Percentiles rank a stretch among this genome's conserved stretches.
phyloP scores from a whole-genome alignment of 257 asterid genomes.

The Solanum bukasovii region DNA sequence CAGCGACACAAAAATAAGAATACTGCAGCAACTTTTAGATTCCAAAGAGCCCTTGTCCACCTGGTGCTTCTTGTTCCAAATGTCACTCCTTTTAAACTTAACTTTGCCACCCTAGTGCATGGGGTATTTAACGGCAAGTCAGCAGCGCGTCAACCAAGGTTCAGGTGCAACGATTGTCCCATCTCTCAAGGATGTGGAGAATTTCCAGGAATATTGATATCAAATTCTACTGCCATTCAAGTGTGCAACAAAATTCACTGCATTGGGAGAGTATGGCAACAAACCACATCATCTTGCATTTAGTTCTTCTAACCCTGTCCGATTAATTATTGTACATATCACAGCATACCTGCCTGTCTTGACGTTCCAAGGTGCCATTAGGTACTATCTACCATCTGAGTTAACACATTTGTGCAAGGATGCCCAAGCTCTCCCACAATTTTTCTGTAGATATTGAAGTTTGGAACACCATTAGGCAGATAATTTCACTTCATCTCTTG shows the following conservation, averaged over 20 bases:
- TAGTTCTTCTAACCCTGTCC: neutral
- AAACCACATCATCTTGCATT: neutral
- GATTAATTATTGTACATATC: neutral
- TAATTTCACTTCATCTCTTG: neutral
- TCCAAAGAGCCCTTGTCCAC: neutral
- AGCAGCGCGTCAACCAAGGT: neutral
- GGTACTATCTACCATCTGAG: neutral
- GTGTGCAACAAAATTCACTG: neutral
- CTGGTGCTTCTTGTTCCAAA: neutral
- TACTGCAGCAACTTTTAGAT: neutral
- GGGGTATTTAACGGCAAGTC: neutral
- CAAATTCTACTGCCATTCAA: neutral
- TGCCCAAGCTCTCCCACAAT: neutral
- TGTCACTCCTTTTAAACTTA: neutral
- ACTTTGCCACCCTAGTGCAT: neutral
- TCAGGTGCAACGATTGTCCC: neutral
- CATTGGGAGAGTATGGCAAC: neutral
- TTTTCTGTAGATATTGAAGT: neutral
- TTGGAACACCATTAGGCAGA: neutral
- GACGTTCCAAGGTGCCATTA: neutral
- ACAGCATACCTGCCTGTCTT: neutral
- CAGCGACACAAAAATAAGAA: neutral
- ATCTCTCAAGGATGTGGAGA: neutral
- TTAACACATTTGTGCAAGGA: neutral
- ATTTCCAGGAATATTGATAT: neutral